Conservation (phyloP, 208 protist genomes). For the Acanthamoeba lenticulata region DNA sequence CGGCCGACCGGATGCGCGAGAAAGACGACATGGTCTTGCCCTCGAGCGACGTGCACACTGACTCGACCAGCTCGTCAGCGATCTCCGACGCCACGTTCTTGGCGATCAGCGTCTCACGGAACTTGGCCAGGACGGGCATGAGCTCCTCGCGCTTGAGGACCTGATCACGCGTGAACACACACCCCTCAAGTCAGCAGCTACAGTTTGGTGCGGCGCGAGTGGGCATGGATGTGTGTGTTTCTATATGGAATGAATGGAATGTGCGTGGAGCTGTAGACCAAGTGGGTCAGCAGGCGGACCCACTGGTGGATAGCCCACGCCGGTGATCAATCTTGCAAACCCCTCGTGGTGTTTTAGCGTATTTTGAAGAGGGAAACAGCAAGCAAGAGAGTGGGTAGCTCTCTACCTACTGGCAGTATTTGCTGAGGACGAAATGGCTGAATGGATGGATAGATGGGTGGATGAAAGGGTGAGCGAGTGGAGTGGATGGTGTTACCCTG, state of each 20-base stretch:
- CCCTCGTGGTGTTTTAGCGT: background rate
- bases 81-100: constrained; percentile 99
- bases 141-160: constrained; percentile 92
- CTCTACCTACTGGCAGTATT: constrained; percentile 69
- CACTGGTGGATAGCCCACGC: background rate
- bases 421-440: background rate
- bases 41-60: constrained; percentile 91
- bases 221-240: constrained; percentile 84
- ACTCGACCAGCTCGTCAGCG: constrained; percentile 95
- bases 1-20: constrained; percentile 79
- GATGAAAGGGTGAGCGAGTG: background rate
- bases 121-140: constrained; percentile 90
- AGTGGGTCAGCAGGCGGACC: background rate
- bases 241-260: constrained; percentile 88
- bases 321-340: background rate
- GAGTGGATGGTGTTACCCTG: background rate
- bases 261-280: background rate
- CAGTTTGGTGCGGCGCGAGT: constrained; percentile 76
- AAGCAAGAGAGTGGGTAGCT: constrained; percentile 52
- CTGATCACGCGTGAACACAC: constrained; percentile 71
- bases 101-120: constrained; percentile 94
- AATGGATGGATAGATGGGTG: background rate
- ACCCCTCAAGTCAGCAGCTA: constrained; percentile 72
- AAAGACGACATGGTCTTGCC: constrained; percentile 95
- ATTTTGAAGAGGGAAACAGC: constrained; percentile 8